Conservation (phyloP, 2,329 filamentous ascomycete genomes). For the Aspergillus sp. region DNA sequence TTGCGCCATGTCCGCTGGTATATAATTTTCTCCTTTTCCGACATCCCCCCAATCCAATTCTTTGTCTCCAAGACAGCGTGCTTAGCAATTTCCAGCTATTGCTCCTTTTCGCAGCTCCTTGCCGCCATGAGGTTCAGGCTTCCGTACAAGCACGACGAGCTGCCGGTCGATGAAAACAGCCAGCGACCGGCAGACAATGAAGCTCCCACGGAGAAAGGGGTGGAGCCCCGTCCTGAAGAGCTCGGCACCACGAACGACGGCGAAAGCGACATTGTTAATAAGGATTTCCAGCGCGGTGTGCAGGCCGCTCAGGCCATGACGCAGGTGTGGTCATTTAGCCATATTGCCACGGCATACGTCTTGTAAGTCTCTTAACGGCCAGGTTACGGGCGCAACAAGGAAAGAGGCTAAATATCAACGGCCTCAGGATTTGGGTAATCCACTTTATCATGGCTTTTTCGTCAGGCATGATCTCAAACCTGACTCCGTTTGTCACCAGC, state of each 20-base stretch:
- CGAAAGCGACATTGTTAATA: constrained; percentile 13
- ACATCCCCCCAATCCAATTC: background rate
- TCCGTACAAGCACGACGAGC: constrained; percentile 1
- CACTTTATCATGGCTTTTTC: constrained; percentile 50
- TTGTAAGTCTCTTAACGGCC: constrained; percentile 23
- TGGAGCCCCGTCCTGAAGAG: background rate
- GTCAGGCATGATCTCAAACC: constrained; percentile 38
- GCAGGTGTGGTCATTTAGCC: constrained; percentile 14
- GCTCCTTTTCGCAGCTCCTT: too few relatives aligned
- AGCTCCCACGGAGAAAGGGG: background rate
- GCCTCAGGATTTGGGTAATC: constrained; percentile 45
- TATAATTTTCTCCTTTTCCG: background rate
- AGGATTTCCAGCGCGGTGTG: constrained; percentile 16
- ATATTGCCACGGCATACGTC: constrained; percentile 27
- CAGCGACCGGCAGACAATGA: constrained; percentile 5
- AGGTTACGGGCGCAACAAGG: background rate
- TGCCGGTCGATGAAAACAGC: constrained; percentile 2
- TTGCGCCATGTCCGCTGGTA: background rate
- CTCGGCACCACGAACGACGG: background rate
- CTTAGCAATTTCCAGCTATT: background rate
- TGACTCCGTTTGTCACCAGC: constrained; percentile 43
- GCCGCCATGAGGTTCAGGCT: constrained; percentile 7
- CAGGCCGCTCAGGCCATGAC: constrained; percentile 18
- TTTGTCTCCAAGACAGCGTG: background rate
- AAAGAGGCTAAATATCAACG: background rate